A percentile compares a stretch with the other conserved stretches of the same genome.
phyloP scores from a whole-genome alignment of 2,329 filamentous ascomycete genomes.

The Orbilia brochopaga region DNA sequence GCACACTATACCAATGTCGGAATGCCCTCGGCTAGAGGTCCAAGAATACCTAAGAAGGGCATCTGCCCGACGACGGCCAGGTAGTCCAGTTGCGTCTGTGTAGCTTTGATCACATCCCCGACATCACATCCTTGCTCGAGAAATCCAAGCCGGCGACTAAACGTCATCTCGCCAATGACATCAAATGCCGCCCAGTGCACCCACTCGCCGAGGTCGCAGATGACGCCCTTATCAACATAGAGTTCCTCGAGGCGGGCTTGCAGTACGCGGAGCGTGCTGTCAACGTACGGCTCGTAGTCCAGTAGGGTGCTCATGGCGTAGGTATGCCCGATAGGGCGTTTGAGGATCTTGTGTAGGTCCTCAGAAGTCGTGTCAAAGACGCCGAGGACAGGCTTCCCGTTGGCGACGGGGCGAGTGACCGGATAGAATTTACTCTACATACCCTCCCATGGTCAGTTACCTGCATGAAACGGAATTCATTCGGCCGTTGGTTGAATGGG shows the following conservation, averaged over 20 bases:
- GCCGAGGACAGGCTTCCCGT: constrained; percentile 28
- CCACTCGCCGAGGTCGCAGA: constrained; percentile 52
- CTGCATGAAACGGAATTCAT: background rate
- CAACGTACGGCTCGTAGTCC: constrained; percentile 80
- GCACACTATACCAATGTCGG: too few species aligned
- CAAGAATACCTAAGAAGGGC: constrained; percentile 39
- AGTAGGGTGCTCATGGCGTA: constrained; percentile 79
- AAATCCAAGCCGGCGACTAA: constrained; percentile 56
- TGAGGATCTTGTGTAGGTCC: constrained; percentile 74
- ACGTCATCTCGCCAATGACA: constrained; percentile 57
- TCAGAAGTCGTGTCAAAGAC: constrained; percentile 62
- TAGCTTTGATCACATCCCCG: constrained; percentile 55
- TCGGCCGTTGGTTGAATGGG: too few species aligned
- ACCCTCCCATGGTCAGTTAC: background rate
- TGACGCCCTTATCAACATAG: constrained; percentile 59
- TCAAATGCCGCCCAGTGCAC: constrained; percentile 56
- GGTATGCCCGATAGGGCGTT: constrained; percentile 75
- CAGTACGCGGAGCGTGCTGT: constrained; percentile 74
- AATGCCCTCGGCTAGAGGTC: too few species aligned
- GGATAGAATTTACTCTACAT: constrained; percentile 38
- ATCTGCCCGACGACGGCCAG: constrained; percentile 35
- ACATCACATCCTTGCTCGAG: constrained; percentile 56
- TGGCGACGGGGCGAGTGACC: constrained; percentile 25
- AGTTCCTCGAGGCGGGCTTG: constrained; percentile 59
- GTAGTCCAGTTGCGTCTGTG: constrained; percentile 41